phyloP scores from a whole-genome alignment of 768 basidiomycete genomes.

The Suillus plorans region DNA sequence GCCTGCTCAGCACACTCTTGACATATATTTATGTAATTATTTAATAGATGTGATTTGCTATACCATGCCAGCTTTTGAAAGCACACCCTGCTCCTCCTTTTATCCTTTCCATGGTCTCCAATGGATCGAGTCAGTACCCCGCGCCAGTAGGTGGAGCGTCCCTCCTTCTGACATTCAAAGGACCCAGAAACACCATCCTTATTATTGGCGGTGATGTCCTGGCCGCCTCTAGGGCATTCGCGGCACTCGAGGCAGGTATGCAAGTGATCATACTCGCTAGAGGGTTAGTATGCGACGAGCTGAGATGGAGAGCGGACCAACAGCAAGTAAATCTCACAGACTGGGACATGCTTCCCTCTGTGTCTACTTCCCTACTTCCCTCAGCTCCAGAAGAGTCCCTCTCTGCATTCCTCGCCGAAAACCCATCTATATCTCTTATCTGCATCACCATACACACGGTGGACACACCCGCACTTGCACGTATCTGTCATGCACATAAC shows the following conservation, averaged over 20 bases:
- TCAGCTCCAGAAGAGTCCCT: constrained; percentile 33
- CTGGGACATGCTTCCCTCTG: constrained; percentile 45
- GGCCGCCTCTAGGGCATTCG: constrained; percentile 81
- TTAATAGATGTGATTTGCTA: neutral
- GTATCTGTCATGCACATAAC: constrained; percentile 51
- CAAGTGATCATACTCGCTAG: constrained; percentile 62
- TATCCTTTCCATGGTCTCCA: neutral
- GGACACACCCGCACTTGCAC: constrained; percentile 54
- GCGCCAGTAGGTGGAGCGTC: constrained; percentile 62
- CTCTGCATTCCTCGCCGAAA: constrained; percentile 42
- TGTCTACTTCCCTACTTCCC: constrained; percentile 23
- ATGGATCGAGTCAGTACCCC: constrained; percentile 34
- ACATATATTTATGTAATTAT: no score
- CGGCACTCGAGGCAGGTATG: constrained; percentile 79
- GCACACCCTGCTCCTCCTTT: neutral
- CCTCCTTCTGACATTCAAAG: constrained; percentile 73
- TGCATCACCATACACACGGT: constrained; percentile 69
- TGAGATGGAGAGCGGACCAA: constrained; percentile 59
- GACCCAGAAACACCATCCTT: constrained; percentile 53
- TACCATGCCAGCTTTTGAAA: neutral
- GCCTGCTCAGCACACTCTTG: no score
- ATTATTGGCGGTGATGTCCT: constrained; percentile 79
- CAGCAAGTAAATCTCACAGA: constrained; percentile 60
- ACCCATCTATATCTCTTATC: constrained; percentile 48
- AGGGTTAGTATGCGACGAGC: constrained; percentile 66